Percentiles rank a stretch among this genome's conserved stretches.
Evolutionary conservation across 371 early-diverging fungal species (phyloP).

Genomic region (Globomyces sp.): DNA sequence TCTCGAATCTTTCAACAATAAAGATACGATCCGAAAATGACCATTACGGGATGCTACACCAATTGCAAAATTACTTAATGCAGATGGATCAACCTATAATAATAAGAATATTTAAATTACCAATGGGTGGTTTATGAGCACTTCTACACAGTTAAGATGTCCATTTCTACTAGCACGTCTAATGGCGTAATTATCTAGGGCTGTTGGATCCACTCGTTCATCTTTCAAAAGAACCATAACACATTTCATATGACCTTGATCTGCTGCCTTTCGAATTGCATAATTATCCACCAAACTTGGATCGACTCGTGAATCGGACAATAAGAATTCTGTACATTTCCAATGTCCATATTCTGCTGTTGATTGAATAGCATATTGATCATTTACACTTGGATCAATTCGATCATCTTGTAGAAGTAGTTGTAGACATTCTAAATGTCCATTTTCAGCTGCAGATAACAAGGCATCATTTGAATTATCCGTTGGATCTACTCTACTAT

Average conservation of each 20-base stretch:
- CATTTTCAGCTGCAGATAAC: slow-evolving; percentile 4
- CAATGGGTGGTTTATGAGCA: background rate
- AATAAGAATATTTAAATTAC: no score
- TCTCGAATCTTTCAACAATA: slow-evolving; percentile 1
- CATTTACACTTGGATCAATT: background rate
- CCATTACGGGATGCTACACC: background rate
- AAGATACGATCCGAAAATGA: background rate
- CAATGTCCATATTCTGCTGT: no score
- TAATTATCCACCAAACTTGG: background rate
- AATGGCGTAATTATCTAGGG: background rate
- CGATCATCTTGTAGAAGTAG: background rate
- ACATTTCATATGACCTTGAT: background rate
- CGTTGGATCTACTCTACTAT: slow-evolving; percentile 3
- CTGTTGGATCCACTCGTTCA: background rate
- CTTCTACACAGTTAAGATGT: background rate
- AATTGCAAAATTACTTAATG: background rate
- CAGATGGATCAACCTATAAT: background rate
- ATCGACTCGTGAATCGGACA: background rate
- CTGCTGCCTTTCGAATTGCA: slow-evolving; percentile 1
- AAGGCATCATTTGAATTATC: slow-evolving; percentile 3
- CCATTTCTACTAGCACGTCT: background rate
- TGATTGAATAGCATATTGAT: no score
- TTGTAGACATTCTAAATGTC: slow-evolving; percentile 2
- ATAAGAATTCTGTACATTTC: background rate
- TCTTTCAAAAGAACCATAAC: background rate